phyloP scores from a whole-genome alignment of 345 rosid species.

The Noccaea bulbosa region DNA sequence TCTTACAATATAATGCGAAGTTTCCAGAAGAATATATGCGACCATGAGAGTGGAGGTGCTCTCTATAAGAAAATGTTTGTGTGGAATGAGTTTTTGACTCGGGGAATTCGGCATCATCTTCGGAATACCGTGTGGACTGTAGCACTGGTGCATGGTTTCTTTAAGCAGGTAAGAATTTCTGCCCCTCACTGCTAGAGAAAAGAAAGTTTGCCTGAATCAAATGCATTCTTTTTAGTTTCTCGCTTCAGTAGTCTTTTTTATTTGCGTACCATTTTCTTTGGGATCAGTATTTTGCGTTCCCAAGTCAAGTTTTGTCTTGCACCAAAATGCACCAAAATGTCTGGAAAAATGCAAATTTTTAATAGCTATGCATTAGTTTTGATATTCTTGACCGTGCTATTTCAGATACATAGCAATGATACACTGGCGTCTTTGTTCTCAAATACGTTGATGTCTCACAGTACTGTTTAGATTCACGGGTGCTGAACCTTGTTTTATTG shows the following conservation, averaged over 20 bases:
- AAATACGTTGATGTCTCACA: conserved; percentile 1
- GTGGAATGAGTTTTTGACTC: conserved; percentile 97
- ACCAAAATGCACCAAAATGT: conserved; percentile 20
- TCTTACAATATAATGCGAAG: conserved; percentile 93
- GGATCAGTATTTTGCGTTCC: not conserved
- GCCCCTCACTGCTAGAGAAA: conserved; percentile 26
- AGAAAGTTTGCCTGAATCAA: not conserved
- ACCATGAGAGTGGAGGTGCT: conserved; percentile 64
- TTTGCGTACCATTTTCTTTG: conserved; percentile 7
- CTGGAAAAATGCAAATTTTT: conserved; percentile 10
- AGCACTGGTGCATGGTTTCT: conserved; percentile 94
- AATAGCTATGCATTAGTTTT: not conserved
- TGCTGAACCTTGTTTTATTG: conserved; percentile 35
- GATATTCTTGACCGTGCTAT: conserved; percentile 16
- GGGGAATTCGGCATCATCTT: conserved; percentile 86
- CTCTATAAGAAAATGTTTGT: conserved; percentile 96
- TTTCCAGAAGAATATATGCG: conserved; percentile 84
- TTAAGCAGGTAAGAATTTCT: conserved; percentile 76
- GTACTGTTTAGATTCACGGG: conserved; percentile 16
- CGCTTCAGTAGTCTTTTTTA: conserved; percentile 8
- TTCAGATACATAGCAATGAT: conserved; percentile 17
- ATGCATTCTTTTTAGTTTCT: conserved; percentile 7
- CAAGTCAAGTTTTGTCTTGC: conserved; percentile 11
- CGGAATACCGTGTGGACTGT: conserved; percentile 94
- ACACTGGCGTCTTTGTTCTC: conserved; percentile 8